Conservation (phyloP, 352 stramenopile genomes). For the Pythium diclinum region DNA sequence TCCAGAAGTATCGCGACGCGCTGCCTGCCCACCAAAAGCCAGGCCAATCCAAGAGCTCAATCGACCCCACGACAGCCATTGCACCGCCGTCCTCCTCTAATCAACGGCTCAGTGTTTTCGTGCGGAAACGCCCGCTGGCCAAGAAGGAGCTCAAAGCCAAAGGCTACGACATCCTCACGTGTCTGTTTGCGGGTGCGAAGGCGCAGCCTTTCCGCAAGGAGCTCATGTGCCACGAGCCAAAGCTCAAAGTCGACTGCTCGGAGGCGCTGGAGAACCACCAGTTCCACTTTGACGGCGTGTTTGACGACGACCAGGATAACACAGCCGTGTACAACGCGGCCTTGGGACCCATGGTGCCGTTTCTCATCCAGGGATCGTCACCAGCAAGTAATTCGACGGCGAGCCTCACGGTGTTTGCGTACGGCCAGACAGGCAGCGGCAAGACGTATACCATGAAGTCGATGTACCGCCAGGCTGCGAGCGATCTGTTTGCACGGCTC, state of each 20-base stretch:
- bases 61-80: conserved; percentile 3
- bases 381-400: conserved; percentile 24
- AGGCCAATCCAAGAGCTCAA: neutral
- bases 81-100: conserved; percentile 1
- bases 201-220: conserved; percentile 29
- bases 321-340: conserved; percentile 87
- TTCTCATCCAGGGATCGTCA: conserved; percentile 27
- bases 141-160: conserved; percentile 69
- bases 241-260: conserved; percentile 68
- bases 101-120: conserved; percentile 54
- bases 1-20: conserved; percentile 49
- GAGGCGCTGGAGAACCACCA: conserved; percentile 66
- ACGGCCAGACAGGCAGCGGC: conserved; percentile 94
- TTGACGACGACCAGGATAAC: conserved; percentile 90
- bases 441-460: conserved; percentile 94
- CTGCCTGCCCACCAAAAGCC: conserved; percentile 34
- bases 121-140: conserved; percentile 63
- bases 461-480: conserved; percentile 58
- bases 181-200: conserved; percentile 26
- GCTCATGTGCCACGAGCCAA: conserved; percentile 70
- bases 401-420: conserved; percentile 93
- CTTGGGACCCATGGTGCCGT: conserved; percentile 56
- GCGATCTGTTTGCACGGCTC: conserved; percentile 57
- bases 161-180: conserved; percentile 64
- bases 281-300: conserved; percentile 83